Evolutionary conservation across 2,329 filamentous ascomycete species (phyloP), one percentile per base, ranked within the genome.

Genomic region (Atkinsonella texensis): DNA sequence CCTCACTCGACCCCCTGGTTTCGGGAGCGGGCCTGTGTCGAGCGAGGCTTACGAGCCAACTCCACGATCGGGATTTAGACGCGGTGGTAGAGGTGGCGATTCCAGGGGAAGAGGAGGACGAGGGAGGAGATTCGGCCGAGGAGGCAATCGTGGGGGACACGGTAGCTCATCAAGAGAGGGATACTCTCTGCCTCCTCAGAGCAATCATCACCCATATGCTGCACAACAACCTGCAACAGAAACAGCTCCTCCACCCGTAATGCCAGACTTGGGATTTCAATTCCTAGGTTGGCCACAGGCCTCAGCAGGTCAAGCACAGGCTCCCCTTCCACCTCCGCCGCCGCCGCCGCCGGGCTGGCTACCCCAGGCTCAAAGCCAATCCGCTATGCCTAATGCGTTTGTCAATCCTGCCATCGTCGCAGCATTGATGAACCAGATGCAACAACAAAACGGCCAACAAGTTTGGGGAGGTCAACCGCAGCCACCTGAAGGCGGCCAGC

Each of bases 1-100:
- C 5, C 73, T 91, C 17, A 68, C 83, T 18, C 74, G 87, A 17
- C 87, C 87, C 1, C 73, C 77, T 17, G 83, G 83, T 47, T 81
- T 84, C 53, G 77, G 74, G 6, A 70, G 70, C 53, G 72, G 70
- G 0, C 76, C 71, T 60, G 70, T 62, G 42, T 61, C 72, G 59
- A 64, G 63, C 64, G 60, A 73, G 65, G 55, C 56, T 4, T 62
- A 62, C 23, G 63, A 74, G 62, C 55, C 68, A 38, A 57, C 56
- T 44, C 61, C 60, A 32, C 59, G 65, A 55, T 53, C 63, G 32
- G 60, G 60, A 17, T 59, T 63, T 11, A 63, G 63, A 17, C 67
- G 70, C 15, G 68, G 74, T 32, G 69, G 72, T n/a, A 70, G 73
- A 43, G 67, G 63, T 49, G 67, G 75, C 57, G 50, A 48, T 18